Evolutionary conservation across 2,329 filamentous ascomycete species (phyloP).

Genomic region (Pezicula neosporulosa): DNA sequence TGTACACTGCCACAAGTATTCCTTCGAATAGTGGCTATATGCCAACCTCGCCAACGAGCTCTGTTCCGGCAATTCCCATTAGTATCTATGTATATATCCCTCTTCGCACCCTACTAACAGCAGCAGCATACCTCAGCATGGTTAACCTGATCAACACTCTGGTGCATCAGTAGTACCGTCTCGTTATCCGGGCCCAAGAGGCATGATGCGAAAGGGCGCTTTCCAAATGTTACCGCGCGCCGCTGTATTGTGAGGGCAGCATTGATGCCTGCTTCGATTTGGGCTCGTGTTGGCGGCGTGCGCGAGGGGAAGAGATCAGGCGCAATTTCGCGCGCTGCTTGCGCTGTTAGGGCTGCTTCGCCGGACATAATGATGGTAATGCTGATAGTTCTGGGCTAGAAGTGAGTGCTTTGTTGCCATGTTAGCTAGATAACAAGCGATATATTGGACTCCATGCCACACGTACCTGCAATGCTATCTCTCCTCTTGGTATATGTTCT

Average conservation of each 20-base stretch:
- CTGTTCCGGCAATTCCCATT: conserved; percentile 1
- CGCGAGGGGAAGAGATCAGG: conserved; percentile 33
- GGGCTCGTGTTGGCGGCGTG: conserved; percentile 31
- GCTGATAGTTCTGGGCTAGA: background rate
- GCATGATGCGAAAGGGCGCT: conserved; percentile 45
- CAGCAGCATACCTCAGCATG: conserved; percentile 39
- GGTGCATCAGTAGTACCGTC: conserved; percentile 43
- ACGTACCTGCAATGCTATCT: background rate
- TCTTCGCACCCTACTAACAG: background rate
- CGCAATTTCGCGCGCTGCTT: conserved; percentile 16
- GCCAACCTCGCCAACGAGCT: conserved; percentile 44
- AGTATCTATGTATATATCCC: conserved; percentile 5
- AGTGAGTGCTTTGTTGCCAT: background rate
- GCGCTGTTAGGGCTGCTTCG: conserved; percentile 22
- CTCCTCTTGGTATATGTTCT: background rate
- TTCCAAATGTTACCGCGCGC: conserved; percentile 39
- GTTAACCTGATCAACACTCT: conserved; percentile 48
- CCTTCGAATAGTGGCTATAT: conserved; percentile 42
- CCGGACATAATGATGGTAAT: conserved; percentile 12
- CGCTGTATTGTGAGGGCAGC: conserved; percentile 39
- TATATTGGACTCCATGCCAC: no score
- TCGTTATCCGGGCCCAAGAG: conserved; percentile 46
- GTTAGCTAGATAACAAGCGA: no score
- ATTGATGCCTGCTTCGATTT: conserved; percentile 36
- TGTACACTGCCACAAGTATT: conserved; percentile 45